These are phyloP conservation scores for Colletotrichum zoysiae DNA, from an alignment of 2,329 filamentous ascomycete genomes.

Conservation along the genomic window DNA sequence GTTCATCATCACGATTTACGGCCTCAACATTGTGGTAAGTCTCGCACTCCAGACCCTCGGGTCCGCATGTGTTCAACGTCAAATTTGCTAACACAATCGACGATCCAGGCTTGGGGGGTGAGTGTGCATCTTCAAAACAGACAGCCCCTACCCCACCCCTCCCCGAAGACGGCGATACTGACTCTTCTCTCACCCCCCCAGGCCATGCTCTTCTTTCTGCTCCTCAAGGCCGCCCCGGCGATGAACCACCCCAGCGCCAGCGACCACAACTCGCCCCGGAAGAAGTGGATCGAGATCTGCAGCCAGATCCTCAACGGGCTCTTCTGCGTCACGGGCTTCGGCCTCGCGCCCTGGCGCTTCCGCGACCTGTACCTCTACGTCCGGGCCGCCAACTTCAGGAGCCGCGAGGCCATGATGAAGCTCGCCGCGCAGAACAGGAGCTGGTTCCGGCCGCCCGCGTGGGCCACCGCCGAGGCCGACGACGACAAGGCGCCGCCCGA, in stretches of 20 bases:
- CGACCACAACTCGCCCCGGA: constrained; percentile 42
- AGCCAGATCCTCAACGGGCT: constrained; percentile 69
- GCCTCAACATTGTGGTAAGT: constrained; percentile 48
- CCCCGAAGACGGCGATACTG: constrained; percentile 1
- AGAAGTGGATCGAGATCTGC: constrained; percentile 42
- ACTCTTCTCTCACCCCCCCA: constrained; percentile 14
- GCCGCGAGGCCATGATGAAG: constrained; percentile 43
- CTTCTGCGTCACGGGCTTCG: constrained; percentile 89
- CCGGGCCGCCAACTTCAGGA: constrained; percentile 42
- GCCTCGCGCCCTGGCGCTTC: constrained; percentile 79
- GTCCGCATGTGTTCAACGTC: not conserved
- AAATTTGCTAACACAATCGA: constrained; percentile 7
- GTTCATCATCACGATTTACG: constrained; percentile 49
- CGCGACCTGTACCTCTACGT: constrained; percentile 43
- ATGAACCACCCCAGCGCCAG: constrained; percentile 43
- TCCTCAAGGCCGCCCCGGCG: constrained; percentile 45
- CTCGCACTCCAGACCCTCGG: rapidly evolving
- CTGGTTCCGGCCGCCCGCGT: constrained; percentile 48
- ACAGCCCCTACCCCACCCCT: too few relatives aligned
- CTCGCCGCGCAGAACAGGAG: constrained; percentile 44
- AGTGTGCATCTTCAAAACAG: constrained; percentile 23
- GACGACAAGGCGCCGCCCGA: constrained; percentile 24
- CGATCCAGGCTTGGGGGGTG: constrained; percentile 46
- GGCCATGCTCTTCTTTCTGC: constrained; percentile 49
- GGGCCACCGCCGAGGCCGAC: constrained; percentile 40